A percentile compares a stretch with the other conserved stretches of the same genome.
Conservation (phyloP, 805 yeast species). For the Saturnispora quitensis region DNA sequence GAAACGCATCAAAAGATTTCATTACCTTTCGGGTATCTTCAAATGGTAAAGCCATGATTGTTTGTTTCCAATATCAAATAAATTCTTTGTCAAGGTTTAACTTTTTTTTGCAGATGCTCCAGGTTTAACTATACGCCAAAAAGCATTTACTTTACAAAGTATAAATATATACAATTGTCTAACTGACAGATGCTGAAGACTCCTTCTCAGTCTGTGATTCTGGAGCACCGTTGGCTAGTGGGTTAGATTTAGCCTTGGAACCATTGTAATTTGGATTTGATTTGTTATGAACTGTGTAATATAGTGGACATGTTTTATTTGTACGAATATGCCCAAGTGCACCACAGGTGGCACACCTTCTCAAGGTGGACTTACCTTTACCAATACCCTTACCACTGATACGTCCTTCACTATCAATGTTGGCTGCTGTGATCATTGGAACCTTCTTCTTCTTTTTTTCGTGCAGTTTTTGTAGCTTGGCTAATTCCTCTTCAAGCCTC, state of each 20-base stretch:
- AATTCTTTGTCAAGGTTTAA: not conserved
- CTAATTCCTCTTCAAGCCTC: slow-evolving; percentile 73
- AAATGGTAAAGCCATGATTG: not conserved
- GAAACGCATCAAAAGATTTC: slow-evolving; percentile 63
- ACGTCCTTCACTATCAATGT: slow-evolving; percentile 29
- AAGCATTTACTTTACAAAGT: not conserved
- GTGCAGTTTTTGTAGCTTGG: slow-evolving; percentile 68
- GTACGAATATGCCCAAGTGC: slow-evolving; percentile 93
- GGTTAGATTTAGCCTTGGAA: slow-evolving; percentile 17
- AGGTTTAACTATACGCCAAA: not conserved
- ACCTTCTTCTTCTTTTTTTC: slow-evolving; percentile 35
- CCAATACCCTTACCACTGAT: slow-evolving; percentile 62
- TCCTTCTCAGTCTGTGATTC: not conserved
- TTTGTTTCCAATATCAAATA: not conserved
- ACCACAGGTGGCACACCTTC: slow-evolving; percentile 93
- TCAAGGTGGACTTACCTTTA: slow-evolving; percentile 60
- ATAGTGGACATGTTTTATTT: slow-evolving; percentile 85
- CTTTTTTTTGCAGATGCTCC: not conserved
- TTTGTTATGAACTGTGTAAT: slow-evolving; percentile 35
- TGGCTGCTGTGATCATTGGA: slow-evolving; percentile 26
- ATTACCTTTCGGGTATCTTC: slow-evolving; percentile 13
- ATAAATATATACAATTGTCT: not conserved
- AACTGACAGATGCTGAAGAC: not conserved
- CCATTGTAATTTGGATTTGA: slow-evolving; percentile 27
- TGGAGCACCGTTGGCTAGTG: not conserved